These are phyloP conservation scores for Raffaelea albimanens DNA, from an alignment of 2,329 filamentous ascomycete genomes.

Conservation along the genomic window DNA sequence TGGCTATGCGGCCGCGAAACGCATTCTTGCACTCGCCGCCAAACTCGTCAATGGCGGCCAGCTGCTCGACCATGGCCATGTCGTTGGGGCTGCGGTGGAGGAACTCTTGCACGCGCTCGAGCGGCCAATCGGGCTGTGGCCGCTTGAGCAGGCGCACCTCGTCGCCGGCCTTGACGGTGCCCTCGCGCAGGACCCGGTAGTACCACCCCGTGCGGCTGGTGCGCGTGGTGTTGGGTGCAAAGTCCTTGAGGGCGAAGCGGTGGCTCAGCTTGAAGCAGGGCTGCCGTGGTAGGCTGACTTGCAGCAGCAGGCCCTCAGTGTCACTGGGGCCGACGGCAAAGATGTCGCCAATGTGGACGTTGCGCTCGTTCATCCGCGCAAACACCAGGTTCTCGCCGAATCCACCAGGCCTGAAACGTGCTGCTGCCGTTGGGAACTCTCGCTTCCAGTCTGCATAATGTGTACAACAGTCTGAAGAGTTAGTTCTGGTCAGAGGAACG, in stretches of 20 bases:
- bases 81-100: slow-evolving; percentile 45
- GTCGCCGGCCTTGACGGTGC: slow-evolving; percentile 46
- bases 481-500: background rate
- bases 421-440: slow-evolving; percentile 40
- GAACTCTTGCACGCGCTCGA: slow-evolving; percentile 54
- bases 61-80: slow-evolving; percentile 38
- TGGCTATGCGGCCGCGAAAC: slow-evolving; percentile 43
- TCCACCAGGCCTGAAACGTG: slow-evolving; percentile 44
- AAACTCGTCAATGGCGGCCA: slow-evolving; percentile 40
- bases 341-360: slow-evolving; percentile 56
- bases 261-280: slow-evolving; percentile 64
- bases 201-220: slow-evolving; percentile 56
- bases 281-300: slow-evolving; percentile 52
- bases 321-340: slow-evolving; percentile 33
- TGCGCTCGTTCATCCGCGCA: slow-evolving; percentile 49
- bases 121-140: slow-evolving; percentile 49
- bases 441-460: slow-evolving; percentile 48
- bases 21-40: slow-evolving; percentile 36
- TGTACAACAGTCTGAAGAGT: slow-evolving; percentile 40
- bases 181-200: slow-evolving; percentile 49
- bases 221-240: slow-evolving; percentile 48
- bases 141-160: slow-evolving; percentile 46
- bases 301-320: slow-evolving; percentile 35
- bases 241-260: slow-evolving; percentile 53
- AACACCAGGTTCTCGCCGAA: slow-evolving; percentile 59